Evolutionary conservation across 2,329 filamentous ascomycete genomes (phyloP).

Genomic region (Fusarium brevicatenulatum): DNA sequence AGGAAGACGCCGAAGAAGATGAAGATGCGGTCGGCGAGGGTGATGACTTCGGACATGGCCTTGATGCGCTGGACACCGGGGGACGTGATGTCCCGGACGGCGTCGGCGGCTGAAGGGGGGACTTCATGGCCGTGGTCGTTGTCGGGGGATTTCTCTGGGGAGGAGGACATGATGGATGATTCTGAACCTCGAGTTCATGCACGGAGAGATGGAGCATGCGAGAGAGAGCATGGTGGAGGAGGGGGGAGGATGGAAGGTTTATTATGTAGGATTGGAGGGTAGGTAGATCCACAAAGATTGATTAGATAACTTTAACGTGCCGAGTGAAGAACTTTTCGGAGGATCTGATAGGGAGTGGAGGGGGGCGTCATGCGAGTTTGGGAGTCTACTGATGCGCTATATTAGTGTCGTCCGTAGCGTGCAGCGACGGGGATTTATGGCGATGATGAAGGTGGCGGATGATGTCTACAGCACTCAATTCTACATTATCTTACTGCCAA

Average conservation of each 20-base stretch:
- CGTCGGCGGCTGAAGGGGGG: conserved; percentile 36
- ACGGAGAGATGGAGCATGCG: not conserved
- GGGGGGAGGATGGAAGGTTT: not conserved
- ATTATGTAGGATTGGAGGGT: not conserved
- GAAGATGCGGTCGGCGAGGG: conserved; percentile 60
- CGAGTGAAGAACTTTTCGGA: not conserved
- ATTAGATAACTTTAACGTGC: conserved; percentile 33
- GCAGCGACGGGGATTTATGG: not conserved
- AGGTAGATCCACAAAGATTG: conserved; percentile 22
- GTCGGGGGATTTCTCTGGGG: conserved; percentile 7
- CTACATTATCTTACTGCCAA: accelerated
- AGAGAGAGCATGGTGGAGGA: not conserved
- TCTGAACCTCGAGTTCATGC: not conserved
- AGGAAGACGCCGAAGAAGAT: conserved; percentile 72
- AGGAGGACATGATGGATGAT: conserved; percentile 3
- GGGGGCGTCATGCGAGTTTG: conserved; percentile 14
- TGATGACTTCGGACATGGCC: conserved; percentile 64
- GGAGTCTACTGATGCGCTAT: not conserved
- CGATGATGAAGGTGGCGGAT: not conserved
- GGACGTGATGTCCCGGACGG: conserved; percentile 50
- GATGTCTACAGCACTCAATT: no score
- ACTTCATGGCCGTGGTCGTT: conserved; percentile 12
- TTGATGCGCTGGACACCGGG: conserved; percentile 70
- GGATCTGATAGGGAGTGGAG: not conserved
- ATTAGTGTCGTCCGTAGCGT: not conserved